Percentiles rank a stretch among this genome's conserved stretches.
These are phyloP conservation scores for Phytophthora pseudosyringae DNA, from an alignment of 352 stramenopile genomes.

Conservation along the genomic window DNA sequence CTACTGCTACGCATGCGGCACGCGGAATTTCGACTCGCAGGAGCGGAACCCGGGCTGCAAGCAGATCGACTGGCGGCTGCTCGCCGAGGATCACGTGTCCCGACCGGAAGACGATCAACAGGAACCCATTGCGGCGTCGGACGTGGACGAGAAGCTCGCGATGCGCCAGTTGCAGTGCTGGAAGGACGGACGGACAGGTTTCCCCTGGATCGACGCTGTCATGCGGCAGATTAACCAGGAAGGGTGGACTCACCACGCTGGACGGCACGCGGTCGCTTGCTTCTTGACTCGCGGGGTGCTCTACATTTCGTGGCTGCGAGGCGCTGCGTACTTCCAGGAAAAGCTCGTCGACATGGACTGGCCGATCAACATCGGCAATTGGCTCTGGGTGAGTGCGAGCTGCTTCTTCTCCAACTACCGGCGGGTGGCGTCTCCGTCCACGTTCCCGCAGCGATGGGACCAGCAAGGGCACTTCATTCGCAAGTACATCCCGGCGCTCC, in stretches of 20 bases:
- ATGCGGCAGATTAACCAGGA: constrained; percentile 93
- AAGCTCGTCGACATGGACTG: constrained; percentile 96
- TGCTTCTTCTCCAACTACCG: constrained; percentile 97
- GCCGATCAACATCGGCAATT: constrained; percentile 97
- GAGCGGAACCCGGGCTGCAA: constrained; percentile 90
- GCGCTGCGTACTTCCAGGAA: constrained; percentile 90
- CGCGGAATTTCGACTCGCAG: constrained; percentile 90
- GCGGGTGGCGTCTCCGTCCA: constrained; percentile 92
- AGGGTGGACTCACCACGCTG: constrained; percentile 87
- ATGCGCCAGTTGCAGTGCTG: constrained; percentile 80
- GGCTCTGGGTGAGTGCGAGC: constrained; percentile 95
- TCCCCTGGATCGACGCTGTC: constrained; percentile 97
- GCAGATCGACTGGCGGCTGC: constrained; percentile 72
- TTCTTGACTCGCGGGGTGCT: constrained; percentile 97
- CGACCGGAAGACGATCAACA: constrained; percentile 18
- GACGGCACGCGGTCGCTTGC: constrained; percentile 94
- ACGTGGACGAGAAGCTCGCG: constrained; percentile 51
- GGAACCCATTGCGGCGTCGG: constrained; percentile 2
- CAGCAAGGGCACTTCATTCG: constrained; percentile 88
- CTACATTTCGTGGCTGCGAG: constrained; percentile 94
- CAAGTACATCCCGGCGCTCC: constrained; percentile 92
- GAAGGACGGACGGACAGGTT: constrained; percentile 95
- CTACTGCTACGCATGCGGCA: constrained; percentile 76
- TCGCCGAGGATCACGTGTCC: constrained; percentile 33
- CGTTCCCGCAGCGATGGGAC: constrained; percentile 95